Evolutionary conservation across 2,329 filamentous ascomycete genomes (phyloP), one percentile per base, ranked within the genome.

Genomic region (Phoma sp.): DNA sequence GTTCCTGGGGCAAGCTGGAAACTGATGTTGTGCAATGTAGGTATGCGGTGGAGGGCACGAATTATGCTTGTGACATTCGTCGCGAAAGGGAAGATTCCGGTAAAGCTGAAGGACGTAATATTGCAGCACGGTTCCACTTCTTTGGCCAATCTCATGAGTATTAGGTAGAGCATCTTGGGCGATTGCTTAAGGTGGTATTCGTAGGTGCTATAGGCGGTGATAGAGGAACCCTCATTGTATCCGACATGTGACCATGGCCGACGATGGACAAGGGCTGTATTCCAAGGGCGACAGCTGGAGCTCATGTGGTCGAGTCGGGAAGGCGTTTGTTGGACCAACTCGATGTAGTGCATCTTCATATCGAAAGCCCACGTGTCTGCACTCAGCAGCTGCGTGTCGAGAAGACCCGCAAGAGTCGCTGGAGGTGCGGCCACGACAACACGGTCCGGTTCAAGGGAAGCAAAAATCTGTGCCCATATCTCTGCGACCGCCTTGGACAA

Each of bases 171-270:
- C 51, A 89, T 79, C 11, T 86, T 86, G 0, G 86, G 87, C 6
- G 88, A 82, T 1, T 80, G 78, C 39, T 85, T 85, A 32, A 86
- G 78, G 65, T 88, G 90, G 73, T 87, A 91, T 64, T 91, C 86
- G 69, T 90, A 89, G 4, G 84, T 86, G 41, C 82, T 82, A 74
- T 90, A 93, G 5, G 85, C 87, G 52, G 82, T 81, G n/a, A 89
- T 81, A 4, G 86, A 90, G 0, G 88, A 90, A 7, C 89, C 88
- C 75, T 93, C 89, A 68, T 93, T 93, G 59, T 91, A 83, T 2
- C 83, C 77, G 0, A 91, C 65, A 14, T 83, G 80, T 0, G 79
- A 80, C 89, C 90, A 93, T 2, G 82, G 82, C 1, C 83, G 80
- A n/a, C 83, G 76, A 24, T 80, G 79, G 39, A 90, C 81, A 0